phyloP scores from a whole-genome alignment of 2,329 filamentous ascomycete genomes.

The Venturia oleaginea region DNA sequence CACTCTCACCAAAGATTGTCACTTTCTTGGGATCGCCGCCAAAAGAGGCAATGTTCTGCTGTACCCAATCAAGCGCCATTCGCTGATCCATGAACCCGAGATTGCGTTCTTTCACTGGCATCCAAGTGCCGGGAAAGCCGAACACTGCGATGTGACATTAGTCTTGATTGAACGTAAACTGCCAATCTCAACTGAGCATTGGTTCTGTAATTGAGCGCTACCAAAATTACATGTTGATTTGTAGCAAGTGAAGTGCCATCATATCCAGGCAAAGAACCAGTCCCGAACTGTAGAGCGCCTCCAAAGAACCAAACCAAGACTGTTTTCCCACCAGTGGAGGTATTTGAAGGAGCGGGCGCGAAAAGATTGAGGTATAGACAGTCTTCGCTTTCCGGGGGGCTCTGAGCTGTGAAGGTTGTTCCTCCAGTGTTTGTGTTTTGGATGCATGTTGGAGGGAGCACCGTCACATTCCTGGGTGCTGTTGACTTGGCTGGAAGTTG shows the following conservation, averaged over 20 bases:
- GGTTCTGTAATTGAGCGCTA: constrained; percentile 28
- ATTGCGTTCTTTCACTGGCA: constrained; percentile 25
- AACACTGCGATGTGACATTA: constrained; percentile 22
- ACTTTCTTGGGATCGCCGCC: constrained; percentile 29
- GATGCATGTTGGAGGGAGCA: neutral
- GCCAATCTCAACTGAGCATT: neutral
- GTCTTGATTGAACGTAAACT: neutral
- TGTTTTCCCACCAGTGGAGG: neutral
- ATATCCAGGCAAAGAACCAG: constrained; percentile 23
- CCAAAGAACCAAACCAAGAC: constrained; percentile 14
- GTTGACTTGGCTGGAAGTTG: constrained; percentile 5
- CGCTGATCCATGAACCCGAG: constrained; percentile 31
- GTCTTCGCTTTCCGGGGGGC: constrained; percentile 12
- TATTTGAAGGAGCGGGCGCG: neutral
- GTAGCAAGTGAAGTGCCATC: constrained; percentile 30
- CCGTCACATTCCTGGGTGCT: neutral
- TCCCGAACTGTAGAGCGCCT: constrained; percentile 19
- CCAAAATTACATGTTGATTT: constrained; percentile 29
- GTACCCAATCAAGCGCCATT: constrained; percentile 30
- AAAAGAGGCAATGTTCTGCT: constrained; percentile 28
- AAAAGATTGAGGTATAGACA: constrained; percentile 12
- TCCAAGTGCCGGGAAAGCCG: constrained; percentile 18
- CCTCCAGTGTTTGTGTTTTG: neutral
- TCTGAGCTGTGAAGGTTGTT: neutral
- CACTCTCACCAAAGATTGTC: constrained; percentile 19